A percentile compares a stretch with the other conserved stretches of the same genome.
Conservation (phyloP, 2,329 filamentous ascomycete genomes). For the Stylonectria norvegica region DNA sequence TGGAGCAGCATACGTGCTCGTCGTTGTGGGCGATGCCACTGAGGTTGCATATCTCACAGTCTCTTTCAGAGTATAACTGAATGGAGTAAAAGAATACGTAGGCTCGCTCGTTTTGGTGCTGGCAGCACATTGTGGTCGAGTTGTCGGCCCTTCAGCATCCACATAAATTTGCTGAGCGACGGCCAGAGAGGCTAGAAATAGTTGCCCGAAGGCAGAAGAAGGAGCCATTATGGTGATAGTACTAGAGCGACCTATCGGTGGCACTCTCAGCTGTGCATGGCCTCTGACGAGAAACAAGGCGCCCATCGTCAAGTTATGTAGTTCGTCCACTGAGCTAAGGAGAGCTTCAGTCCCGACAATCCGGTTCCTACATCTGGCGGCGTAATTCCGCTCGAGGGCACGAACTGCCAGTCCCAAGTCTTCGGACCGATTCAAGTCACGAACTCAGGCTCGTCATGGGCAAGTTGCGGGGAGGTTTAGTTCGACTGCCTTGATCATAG, state of each 20-base stretch:
- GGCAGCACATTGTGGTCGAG: conserved; percentile 25
- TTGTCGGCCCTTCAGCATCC: conserved; percentile 25
- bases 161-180: conserved; percentile 27
- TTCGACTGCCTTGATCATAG: conserved; percentile 2
- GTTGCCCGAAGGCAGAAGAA: conserved; percentile 12
- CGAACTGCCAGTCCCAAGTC: background rate
- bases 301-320: background rate
- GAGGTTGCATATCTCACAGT: conserved; percentile 33
- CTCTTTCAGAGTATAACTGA: conserved; percentile 31
- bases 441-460: background rate
- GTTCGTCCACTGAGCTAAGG: background rate
- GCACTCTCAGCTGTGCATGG: background rate
- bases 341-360: background rate
- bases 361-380: background rate
- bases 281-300: background rate
- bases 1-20: conserved; percentile 29
- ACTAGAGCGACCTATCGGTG: background rate
- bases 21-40: conserved; percentile 28
- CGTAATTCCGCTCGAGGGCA: background rate
- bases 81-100: conserved; percentile 26
- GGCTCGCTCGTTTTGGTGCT: conserved; percentile 18
- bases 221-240: conserved; percentile 11
- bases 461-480: background rate
- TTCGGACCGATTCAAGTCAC: conserved; percentile 4
- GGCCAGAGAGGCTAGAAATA: conserved; percentile 19